Conservation (phyloP, 1,284 basidiomycete species). For the Cutaneotrichosporon dermatis region DNA sequence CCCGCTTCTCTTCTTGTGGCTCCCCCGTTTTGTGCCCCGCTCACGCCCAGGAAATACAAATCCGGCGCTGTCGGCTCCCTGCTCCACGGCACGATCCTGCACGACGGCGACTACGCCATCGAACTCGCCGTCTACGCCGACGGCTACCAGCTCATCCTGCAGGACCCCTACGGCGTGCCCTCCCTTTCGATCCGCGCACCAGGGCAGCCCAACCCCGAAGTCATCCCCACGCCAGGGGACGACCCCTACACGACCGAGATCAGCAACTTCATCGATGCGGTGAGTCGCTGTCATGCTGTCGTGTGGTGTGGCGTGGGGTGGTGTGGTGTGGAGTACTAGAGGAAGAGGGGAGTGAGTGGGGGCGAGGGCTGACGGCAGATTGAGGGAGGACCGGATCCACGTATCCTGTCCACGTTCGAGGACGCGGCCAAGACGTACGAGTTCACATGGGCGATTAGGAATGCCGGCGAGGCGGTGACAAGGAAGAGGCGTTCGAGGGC, state of each 20-base stretch:
- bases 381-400: slow-evolving; percentile 36
- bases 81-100: slow-evolving; percentile 40
- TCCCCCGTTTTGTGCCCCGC: too few relatives aligned
- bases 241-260: slow-evolving; percentile 51
- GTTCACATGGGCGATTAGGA: slow-evolving; percentile 42
- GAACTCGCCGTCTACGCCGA: slow-evolving; percentile 46
- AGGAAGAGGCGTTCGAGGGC: slow-evolving; percentile 6
- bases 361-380: slow-evolving; percentile 18
- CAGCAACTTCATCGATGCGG: slow-evolving; percentile 46
- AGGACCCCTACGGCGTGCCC: slow-evolving; percentile 48
- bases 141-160: slow-evolving; percentile 44
- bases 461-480: slow-evolving; percentile 30
- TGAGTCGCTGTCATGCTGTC: too few relatives aligned
- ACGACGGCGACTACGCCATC: slow-evolving; percentile 38
- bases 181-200: slow-evolving; percentile 46
- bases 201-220: slow-evolving; percentile 39
- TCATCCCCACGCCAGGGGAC: slow-evolving; percentile 37
- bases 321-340: too few relatives aligned
- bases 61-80: slow-evolving; percentile 42
- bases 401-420: slow-evolving; percentile 49
- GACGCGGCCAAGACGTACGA: slow-evolving; percentile 85
- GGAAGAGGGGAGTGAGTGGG: too few relatives aligned
- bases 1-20: too few relatives aligned
- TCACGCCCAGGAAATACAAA: slow-evolving; percentile 37
- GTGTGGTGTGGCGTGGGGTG: too few relatives aligned